Evolutionary conservation across 331 rosid species (phyloP), one percentile per base, ranked within the genome.

Genomic region (Telfairia occidentalis): DNA sequence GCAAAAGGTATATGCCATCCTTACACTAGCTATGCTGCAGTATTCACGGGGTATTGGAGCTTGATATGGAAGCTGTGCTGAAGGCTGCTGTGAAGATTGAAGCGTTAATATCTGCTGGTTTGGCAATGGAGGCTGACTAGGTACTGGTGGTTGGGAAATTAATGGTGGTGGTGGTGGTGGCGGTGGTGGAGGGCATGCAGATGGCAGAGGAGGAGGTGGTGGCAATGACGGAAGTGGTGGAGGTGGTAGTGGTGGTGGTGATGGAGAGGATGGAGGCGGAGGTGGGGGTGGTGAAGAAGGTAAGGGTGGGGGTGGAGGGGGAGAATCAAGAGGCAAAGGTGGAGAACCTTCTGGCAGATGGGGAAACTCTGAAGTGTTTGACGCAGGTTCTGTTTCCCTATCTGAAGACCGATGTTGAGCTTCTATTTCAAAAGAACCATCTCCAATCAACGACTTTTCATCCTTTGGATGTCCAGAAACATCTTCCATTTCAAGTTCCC

Each of bases 401-500:
- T 85, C 89, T 46, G 84, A 77, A 58, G 78, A 76, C 78, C 35
- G 87, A 72, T 54, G 84, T 46, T 75, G 90, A 71, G 85, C 60
- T 46, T 86, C 91, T 49, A 82, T 66, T 77, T 86, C 92, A 72
- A 76, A 82, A 74, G 84, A 85, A 46, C 77, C 78, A 79, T 85
- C 77, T 8, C 73, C 71, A 16, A 70, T 53, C 80, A 71, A 50
- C 32, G 88, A 77, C 49, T 83, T 90, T 54, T 90, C 97, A 50
- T 95, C 97, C 89, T 89, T 95, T 5, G 80, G 85, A 74, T 87
- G 92, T 71, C 92, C 99, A 69, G 99, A 91, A 70, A 95, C 99
- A 84, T 95, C 97, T 85, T 95, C 99, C 99, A 95, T 95, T 86
- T 95, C 99, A 54, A 95, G 97, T 57, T 95, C 97, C 30, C 97